These are phyloP conservation scores for Microdochium bolleyi DNA, from an alignment of 2,329 filamentous ascomycete species.

Conservation along the genomic window DNA sequence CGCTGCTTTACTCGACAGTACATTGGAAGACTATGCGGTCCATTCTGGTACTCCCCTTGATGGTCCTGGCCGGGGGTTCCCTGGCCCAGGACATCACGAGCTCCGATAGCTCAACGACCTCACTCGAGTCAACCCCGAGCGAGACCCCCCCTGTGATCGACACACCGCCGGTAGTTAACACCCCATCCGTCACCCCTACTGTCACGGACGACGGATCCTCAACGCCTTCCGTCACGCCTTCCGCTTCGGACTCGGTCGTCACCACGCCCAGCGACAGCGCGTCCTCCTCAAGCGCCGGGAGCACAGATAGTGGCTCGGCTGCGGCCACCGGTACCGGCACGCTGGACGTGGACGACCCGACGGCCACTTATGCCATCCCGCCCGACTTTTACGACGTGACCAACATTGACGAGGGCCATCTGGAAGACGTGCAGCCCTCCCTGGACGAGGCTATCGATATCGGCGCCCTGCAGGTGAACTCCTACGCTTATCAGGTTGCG, in stretches of 20 bases:
- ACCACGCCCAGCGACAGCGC: neutral
- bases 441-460: neutral
- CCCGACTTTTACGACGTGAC: neutral
- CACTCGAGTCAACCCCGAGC: neutral
- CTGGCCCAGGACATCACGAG: neutral
- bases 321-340: neutral
- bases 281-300: neutral
- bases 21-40: neutral
- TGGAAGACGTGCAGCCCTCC: neutral
- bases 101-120: neutral
- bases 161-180: too few relatives aligned
- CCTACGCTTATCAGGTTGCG: neutral
- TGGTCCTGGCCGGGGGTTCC: neutral
- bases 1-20: too few relatives aligned
- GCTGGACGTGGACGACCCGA: neutral
- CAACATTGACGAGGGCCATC: neutral
- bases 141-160: too few relatives aligned
- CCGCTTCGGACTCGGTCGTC: neutral
- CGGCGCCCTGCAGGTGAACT: neutral
- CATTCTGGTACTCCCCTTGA: neutral
- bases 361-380: neutral
- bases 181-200: too few relatives aligned
- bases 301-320: neutral
- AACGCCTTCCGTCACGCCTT: too few relatives aligned
- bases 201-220: too few relatives aligned